These are phyloP conservation scores for Cladorrhinum samala DNA, from an alignment of 495 filamentous ascomycete species.

Conservation along the genomic window DNA sequence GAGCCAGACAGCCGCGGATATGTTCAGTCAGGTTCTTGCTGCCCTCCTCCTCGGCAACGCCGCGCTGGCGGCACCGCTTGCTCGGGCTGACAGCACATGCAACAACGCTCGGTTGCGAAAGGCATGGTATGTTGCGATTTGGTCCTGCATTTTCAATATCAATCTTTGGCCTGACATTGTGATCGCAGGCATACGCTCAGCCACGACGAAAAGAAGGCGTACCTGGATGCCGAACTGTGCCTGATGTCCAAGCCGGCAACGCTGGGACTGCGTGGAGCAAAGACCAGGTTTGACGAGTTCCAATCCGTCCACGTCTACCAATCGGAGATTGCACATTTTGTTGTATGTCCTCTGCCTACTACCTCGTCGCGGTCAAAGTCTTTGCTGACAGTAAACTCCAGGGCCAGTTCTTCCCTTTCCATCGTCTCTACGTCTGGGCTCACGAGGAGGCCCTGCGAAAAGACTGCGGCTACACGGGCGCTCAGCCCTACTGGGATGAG, in stretches of 20 bases:
- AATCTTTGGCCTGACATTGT: too few species aligned
- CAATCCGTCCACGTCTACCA: slow-evolving; percentile 15
- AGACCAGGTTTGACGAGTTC: slow-evolving; percentile 17
- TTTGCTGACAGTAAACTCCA: neutral
- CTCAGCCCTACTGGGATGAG: slow-evolving; percentile 44
- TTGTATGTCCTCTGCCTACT: slow-evolving; percentile 3
- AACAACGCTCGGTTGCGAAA: neutral
- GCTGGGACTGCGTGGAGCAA: slow-evolving; percentile 13
- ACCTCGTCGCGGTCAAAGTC: neutral
- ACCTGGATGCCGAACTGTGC: slow-evolving; percentile 19
- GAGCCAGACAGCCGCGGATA: too few species aligned
- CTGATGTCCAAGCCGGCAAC: slow-evolving; percentile 14
- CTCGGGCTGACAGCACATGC: neutral
- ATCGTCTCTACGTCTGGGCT: slow-evolving; percentile 41
- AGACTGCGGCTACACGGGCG: slow-evolving; percentile 42
- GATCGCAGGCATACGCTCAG: slow-evolving; percentile 15
- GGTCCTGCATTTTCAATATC: too few species aligned
- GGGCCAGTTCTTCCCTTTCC: slow-evolving; percentile 44
- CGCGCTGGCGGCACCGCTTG: neutral
- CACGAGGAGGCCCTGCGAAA: slow-evolving; percentile 39
- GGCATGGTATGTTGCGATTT: neutral
- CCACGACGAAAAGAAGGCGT: slow-evolving; percentile 13
- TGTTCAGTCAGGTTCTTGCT: neutral
- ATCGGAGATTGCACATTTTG: slow-evolving; percentile 9
- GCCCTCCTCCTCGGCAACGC: neutral